Evolutionary conservation across 306 rosid genomes (phyloP).

Genomic region (Dalbergia oliveri): DNA sequence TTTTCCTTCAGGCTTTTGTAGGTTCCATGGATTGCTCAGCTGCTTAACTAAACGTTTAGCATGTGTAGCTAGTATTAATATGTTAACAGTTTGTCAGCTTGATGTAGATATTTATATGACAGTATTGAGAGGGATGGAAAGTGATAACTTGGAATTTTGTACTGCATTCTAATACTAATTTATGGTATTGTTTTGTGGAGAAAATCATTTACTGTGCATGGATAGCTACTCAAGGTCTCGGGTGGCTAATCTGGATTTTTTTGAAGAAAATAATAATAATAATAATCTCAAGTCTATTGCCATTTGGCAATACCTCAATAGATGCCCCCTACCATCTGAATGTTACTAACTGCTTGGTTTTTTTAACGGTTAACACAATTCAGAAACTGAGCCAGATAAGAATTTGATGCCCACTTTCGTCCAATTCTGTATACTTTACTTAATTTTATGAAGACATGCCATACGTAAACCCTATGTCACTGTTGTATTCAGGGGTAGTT

Average conservation of each 20-base stretch:
- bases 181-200: slow-evolving; percentile 26
- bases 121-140: slow-evolving; percentile 12
- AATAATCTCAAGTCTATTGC: background rate
- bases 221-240: background rate
- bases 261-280: background rate
- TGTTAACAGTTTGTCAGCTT: slow-evolving; percentile 7
- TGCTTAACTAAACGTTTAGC: background rate
- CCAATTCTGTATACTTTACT: background rate
- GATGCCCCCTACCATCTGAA: background rate
- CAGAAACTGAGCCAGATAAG: background rate
- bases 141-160: slow-evolving; percentile 30
- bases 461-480: no score
- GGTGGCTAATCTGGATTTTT: background rate
- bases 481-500: no score
- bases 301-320: background rate
- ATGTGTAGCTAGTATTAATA: slow-evolving; percentile 8
- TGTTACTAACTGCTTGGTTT: background rate
- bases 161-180: slow-evolving; percentile 22
- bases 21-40: slow-evolving; percentile 13
- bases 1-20: slow-evolving; percentile 19
- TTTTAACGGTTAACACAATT: background rate
- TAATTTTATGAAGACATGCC: background rate
- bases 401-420: background rate
- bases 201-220: background rate
- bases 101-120: slow-evolving; percentile 27